Percentiles rank a stretch among this genome's conserved stretches.
These are phyloP conservation scores for Mycena maculata DNA, from an alignment of 768 basidiomycete genomes.

Conservation along the genomic window DNA sequence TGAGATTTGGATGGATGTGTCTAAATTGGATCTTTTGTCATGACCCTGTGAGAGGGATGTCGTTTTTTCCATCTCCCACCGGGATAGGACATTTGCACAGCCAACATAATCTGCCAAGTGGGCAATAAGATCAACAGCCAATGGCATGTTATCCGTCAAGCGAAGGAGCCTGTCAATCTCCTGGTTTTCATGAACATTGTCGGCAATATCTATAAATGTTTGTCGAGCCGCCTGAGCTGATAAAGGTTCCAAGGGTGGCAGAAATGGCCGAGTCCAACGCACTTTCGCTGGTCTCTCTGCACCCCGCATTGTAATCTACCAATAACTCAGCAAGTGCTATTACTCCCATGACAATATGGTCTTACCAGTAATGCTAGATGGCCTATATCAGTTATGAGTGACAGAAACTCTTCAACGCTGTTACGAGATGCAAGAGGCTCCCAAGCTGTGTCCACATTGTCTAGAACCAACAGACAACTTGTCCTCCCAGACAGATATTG, in stretches of 20 bases:
- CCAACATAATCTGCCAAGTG: neutral
- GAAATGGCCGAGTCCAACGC: no score
- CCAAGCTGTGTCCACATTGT: neutral
- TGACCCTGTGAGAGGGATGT: neutral
- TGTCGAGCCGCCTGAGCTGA: no score
- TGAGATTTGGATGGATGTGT: neutral
- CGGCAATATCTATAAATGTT: no score
- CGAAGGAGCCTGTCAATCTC: no score
- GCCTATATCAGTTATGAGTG: neutral
- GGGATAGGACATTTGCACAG: neutral
- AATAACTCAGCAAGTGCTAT: no score
- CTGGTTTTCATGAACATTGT: no score
- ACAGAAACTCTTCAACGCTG: neutral
- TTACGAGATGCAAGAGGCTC: neutral
- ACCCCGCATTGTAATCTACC: neutral
- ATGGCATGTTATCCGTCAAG: no score
- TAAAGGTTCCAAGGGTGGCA: no score
- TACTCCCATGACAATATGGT: no score
- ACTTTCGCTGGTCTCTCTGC: no score
- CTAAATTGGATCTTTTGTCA: no score
- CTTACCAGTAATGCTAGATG: neutral
- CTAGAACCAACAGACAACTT: neutral
- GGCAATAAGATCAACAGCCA: no score
- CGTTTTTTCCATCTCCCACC: neutral
- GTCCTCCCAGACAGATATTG: neutral